Evolutionary conservation across 305 asterid genomes (phyloP).

Genomic region (Rubia peregrina): DNA sequence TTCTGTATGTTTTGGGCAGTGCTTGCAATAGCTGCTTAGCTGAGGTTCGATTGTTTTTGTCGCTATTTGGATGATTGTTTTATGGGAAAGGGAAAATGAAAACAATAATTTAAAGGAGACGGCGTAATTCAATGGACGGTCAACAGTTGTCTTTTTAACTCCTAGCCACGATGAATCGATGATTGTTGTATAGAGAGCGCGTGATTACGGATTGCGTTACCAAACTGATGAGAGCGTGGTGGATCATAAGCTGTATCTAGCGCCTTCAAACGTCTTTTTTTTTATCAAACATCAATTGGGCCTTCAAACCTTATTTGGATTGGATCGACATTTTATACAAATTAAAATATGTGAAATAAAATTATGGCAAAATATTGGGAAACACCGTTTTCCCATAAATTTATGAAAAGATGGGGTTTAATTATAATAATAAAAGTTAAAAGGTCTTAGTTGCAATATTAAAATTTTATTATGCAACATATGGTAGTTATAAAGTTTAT

Average conservation of each 20-base stretch:
- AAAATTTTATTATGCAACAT: no score
- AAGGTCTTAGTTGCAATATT: no score
- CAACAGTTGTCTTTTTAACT: constrained; percentile 10
- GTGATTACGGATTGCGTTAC: not conserved
- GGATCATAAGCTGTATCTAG: not conserved
- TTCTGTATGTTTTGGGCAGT: constrained; percentile 1
- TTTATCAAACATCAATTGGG: no score
- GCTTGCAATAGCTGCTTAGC: not conserved
- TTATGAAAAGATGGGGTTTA: no score
- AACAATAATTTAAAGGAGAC: not conserved
- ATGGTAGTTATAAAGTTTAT: no score
- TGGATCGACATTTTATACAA: no score
- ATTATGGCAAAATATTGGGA: no score
- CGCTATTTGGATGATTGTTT: constrained; percentile 3
- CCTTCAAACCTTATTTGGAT: no score
- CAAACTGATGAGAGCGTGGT: not conserved
- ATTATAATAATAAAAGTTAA: no score
- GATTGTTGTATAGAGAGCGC: not conserved
- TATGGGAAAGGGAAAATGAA: not conserved
- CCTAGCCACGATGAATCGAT: not conserved
- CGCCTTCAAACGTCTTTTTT: not conserved
- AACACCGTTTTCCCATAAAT: no score
- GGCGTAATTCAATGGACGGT: not conserved
- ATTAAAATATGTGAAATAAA: no score
- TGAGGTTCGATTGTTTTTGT: constrained; percentile 16